Evolutionary conservation across 306 rosid genomes (phyloP).

Genomic region (Cyclanthera cordifolia): DNA sequence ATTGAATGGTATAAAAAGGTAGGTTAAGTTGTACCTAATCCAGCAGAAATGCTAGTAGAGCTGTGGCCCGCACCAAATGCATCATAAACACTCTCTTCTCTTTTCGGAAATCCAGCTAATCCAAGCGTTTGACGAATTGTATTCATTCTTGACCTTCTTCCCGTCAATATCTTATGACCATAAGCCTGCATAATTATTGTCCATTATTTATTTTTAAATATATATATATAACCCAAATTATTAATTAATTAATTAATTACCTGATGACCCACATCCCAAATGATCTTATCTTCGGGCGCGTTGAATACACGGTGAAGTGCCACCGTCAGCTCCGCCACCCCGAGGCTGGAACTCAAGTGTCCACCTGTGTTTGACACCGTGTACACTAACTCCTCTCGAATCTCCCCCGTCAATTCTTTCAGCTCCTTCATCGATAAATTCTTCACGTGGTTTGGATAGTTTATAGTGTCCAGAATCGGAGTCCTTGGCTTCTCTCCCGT

Average conservation of each 20-base stretch:
- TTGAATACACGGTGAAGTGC: conserved; percentile 57
- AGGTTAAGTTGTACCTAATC: conserved; percentile 56
- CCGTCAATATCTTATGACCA: conserved; percentile 55
- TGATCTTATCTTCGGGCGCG: conserved; percentile 50
- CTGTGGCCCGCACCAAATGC: conserved; percentile 62
- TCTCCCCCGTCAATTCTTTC: conserved; percentile 24
- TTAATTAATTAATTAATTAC: background rate
- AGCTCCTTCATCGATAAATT: conserved; percentile 46
- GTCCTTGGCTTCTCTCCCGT: conserved; percentile 51
- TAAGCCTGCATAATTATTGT: conserved; percentile 29
- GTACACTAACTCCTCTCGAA: conserved; percentile 17
- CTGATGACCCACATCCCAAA: conserved; percentile 81
- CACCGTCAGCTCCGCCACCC: conserved; percentile 51
- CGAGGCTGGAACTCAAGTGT: conserved; percentile 59
- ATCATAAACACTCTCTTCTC: conserved; percentile 49
- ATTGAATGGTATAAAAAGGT: too few relatives aligned
- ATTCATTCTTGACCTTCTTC: conserved; percentile 55
- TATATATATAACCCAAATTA: too few relatives aligned
- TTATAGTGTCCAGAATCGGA: conserved; percentile 46
- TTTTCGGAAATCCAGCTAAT: conserved; percentile 60
- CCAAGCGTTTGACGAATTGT: conserved; percentile 51
- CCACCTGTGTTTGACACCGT: conserved; percentile 45
- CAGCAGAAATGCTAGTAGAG: conserved; percentile 63
- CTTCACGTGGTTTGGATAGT: conserved; percentile 46
- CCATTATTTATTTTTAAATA: too few relatives aligned